Evolutionary conservation across 371 early-diverging fungal species (phyloP).

Genomic region (Syncephalastrum monosporum): DNA sequence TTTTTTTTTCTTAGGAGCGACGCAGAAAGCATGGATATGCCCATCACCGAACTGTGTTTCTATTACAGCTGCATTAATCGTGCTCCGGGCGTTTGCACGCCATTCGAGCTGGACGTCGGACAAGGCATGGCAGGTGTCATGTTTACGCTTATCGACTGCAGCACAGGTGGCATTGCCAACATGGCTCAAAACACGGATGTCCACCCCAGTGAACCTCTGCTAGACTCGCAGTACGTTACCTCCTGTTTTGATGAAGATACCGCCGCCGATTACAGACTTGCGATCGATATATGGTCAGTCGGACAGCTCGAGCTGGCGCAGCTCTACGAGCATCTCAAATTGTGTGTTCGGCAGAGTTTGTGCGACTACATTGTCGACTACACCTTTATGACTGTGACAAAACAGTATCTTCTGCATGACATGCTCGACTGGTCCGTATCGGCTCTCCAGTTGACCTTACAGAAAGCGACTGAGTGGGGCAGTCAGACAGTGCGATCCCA

Average conservation of each 20-base stretch:
- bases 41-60: slow-evolving; percentile 27
- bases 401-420: too few relatives aligned
- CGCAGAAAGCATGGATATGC: slow-evolving; percentile 6
- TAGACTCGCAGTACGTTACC: too few relatives aligned
- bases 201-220: too few relatives aligned
- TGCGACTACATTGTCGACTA: slow-evolving; percentile 68
- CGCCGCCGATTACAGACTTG: slow-evolving; percentile 17
- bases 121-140: slow-evolving; percentile 69
- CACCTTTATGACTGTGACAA: too few relatives aligned
- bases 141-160: slow-evolving; percentile 3
- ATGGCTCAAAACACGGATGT: too few relatives aligned
- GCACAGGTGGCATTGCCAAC: neutral
- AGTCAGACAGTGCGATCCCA: too few relatives aligned
- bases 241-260: too few relatives aligned
- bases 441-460: too few relatives aligned
- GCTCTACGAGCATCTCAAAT: slow-evolving; percentile 49
- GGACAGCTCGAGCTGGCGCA: slow-evolving; percentile 57
- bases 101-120: slow-evolving; percentile 67
- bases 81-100: slow-evolving; percentile 42
- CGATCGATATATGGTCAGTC: slow-evolving; percentile 72
- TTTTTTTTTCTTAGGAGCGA: neutral
- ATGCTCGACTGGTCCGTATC: too few relatives aligned
- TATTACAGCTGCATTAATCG: slow-evolving; percentile 45
- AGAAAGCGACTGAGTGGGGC: too few relatives aligned
- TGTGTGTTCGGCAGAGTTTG: slow-evolving; percentile 57